Percentiles rank a stretch among this genome's conserved stretches.
These are phyloP conservation scores for Leptodontidium sp. DNA, from an alignment of 2,329 filamentous ascomycete genomes.

Conservation along the genomic window DNA sequence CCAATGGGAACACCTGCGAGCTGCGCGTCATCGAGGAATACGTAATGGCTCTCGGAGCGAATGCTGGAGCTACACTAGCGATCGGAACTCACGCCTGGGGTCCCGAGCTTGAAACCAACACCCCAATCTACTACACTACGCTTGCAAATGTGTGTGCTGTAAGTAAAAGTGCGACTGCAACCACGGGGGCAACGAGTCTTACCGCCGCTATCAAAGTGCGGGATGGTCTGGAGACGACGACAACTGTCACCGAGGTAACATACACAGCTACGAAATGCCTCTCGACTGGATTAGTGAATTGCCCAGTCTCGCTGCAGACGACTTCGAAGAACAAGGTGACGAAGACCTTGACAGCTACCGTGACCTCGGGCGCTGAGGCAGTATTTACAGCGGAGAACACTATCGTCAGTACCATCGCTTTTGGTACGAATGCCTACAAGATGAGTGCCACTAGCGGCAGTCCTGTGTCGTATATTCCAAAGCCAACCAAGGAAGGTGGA, in stretches of 20 bases:
- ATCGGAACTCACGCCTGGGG: slow-evolving; percentile 58
- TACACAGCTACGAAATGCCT: slow-evolving; percentile 56
- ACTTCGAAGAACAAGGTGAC: slow-evolving; percentile 50
- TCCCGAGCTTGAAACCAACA: slow-evolving; percentile 54
- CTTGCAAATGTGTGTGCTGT: slow-evolving; percentile 54
- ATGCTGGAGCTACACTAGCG: slow-evolving; percentile 60
- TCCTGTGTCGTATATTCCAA: slow-evolving; percentile 55
- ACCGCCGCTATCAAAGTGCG: slow-evolving; percentile 31
- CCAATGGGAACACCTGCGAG: slow-evolving; percentile 50
- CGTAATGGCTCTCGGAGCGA: slow-evolving; percentile 59
- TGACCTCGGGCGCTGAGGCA: slow-evolving; percentile 50
- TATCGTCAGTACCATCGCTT: slow-evolving; percentile 50
- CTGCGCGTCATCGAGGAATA: slow-evolving; percentile 59
- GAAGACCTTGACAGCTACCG: slow-evolving; percentile 51
- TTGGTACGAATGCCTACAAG: slow-evolving; percentile 51
- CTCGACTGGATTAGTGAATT: slow-evolving; percentile 54
- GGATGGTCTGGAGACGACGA: slow-evolving; percentile 50
- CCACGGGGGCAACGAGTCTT: slow-evolving; percentile 27
- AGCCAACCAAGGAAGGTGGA: slow-evolving; percentile 41
- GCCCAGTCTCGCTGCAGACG: slow-evolving; percentile 58
- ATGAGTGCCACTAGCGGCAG: slow-evolving; percentile 52
- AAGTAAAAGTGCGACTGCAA: slow-evolving; percentile 29
- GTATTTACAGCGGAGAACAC: slow-evolving; percentile 50
- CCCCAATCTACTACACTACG: slow-evolving; percentile 62
- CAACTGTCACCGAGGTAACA: slow-evolving; percentile 51